Evolutionary conservation across 148 eudicot genomes (phyloP).

Genomic region (Mesembryanthemum crystallinum): DNA sequence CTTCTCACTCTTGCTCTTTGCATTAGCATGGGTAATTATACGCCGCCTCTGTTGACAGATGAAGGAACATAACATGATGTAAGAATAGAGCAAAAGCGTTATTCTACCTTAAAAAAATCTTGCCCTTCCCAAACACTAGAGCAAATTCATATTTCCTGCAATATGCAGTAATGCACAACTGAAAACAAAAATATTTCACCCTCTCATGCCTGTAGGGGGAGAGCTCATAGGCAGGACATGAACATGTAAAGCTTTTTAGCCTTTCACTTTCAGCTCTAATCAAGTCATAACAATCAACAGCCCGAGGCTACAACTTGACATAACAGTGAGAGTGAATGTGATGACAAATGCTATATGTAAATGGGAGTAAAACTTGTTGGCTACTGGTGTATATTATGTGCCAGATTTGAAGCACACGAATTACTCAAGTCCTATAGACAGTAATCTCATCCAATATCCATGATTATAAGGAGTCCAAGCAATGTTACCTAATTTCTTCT

Average conservation of each 20-base stretch:
- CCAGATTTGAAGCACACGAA: background rate
- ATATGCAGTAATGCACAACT: background rate
- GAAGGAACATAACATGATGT: background rate
- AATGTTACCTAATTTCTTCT: background rate
- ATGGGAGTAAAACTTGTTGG: background rate
- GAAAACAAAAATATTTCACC: too few species aligned
- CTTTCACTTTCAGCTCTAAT: background rate
- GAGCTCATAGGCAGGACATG: too few species aligned
- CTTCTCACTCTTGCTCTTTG: constrained; percentile 98
- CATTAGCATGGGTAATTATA: constrained; percentile 79
- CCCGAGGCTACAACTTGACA: background rate
- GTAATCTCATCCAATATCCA: background rate
- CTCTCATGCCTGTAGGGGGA: too few species aligned
- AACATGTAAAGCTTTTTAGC: background rate
- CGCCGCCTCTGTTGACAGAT: constrained; percentile 71
- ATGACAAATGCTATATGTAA: background rate
- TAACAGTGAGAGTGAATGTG: background rate
- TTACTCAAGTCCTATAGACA: background rate
- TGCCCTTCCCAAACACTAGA: background rate
- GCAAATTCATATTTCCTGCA: background rate
- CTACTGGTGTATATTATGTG: background rate
- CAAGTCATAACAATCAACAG: background rate
- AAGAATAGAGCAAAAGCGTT: background rate
- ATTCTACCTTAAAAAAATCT: background rate
- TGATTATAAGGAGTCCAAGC: background rate